Base-by-base conservation (phyloP, 331 rosid genomes). In the Erythrophleum ivorense region DNA sequence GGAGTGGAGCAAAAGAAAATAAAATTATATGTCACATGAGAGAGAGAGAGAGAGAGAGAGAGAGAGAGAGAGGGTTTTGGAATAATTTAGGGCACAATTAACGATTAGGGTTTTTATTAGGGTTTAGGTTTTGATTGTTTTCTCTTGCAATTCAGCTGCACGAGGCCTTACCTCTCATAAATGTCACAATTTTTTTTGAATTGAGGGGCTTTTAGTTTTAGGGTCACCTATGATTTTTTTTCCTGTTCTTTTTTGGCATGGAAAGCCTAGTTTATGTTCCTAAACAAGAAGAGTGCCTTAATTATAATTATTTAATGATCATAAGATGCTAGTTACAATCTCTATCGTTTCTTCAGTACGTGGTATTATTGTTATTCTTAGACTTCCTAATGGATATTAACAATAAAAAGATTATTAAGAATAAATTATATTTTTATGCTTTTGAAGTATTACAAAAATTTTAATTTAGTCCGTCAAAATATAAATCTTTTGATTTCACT, bases 21-120 rank as follows among this genome's bases (percentile, higher is more conserved):
- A 84, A 82, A 60, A 70, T 55, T 82, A 77, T 59, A 46, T 40
- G 78, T 84, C 95, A 92, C 95, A 82, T 89, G 91, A 89, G 81
- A 43, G 80, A 70, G 86, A 73, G 84, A 80, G 60, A n/a, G 91
- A 89, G 81, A 43, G 80, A 70, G 91, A 89, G 81, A 43, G 80
- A 70, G 91, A 89, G 81, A 43, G 80, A 70, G 86, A 73, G 84
- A 80, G 60, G 45, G 77, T 33, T 82, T 87, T 82, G 65, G 87
- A 84, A 86, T 92, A 86, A 69, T 86, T 84, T 88, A 88, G 88
- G 92, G 92, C 92, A 92, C 91, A 59, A 36, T 75, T 31, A 87
- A 89, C 93, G 87, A 89, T 88, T 90, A 88, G 90, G 88, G 92
- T 64, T 88, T 89, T 85, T 43, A 83, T 68, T 83, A 74, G 78